Evolutionary conservation across 495 filamentous ascomycete genomes (phyloP).

Genomic region (Talaromyces nanjingensis): DNA sequence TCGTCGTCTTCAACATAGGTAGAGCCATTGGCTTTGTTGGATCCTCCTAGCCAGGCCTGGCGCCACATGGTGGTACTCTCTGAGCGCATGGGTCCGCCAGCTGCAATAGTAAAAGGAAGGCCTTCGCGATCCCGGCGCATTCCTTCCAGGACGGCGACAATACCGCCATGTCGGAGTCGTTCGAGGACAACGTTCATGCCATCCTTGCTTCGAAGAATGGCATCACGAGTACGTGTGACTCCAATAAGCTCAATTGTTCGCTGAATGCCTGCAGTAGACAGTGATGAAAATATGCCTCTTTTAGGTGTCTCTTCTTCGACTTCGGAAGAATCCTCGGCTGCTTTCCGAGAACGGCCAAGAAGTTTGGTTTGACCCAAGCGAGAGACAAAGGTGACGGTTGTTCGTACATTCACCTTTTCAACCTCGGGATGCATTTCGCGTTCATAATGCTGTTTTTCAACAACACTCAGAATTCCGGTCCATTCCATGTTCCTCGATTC

Average conservation of each 20-base stretch:
- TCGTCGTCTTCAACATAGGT: conserved; percentile 24
- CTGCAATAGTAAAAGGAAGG: conserved; percentile 24
- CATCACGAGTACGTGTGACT: conserved; percentile 72
- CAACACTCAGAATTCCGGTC: conserved; percentile 85
- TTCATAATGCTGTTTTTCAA: conserved; percentile 78
- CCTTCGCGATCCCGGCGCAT: conserved; percentile 64
- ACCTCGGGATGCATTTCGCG: conserved; percentile 25
- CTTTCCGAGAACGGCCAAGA: conserved; percentile 43
- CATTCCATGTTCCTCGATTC: conserved; percentile 83
- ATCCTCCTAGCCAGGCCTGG: conserved; percentile 37
- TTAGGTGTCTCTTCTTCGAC: conserved; percentile 49
- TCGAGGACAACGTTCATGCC: conserved; percentile 95
- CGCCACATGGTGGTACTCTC: conserved; percentile 25
- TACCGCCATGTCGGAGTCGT: conserved; percentile 70
- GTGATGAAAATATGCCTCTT: conserved; percentile 58
- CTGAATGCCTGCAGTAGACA: conserved; percentile 77
- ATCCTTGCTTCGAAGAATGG: conserved; percentile 80
- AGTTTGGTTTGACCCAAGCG: conserved; percentile 68
- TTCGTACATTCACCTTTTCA: conserved; percentile 74
- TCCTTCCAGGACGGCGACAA: conserved; percentile 79
- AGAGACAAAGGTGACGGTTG: conserved; percentile 78
- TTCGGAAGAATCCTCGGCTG: conserved; percentile 12
- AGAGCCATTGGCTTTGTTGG: conserved; percentile 16
- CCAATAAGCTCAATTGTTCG: conserved; percentile 86
- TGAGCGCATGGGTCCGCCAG: conserved; percentile 26